Conservation (phyloP, 1,284 basidiomycete species). For the Cryptococcus deneoformans region DNA sequence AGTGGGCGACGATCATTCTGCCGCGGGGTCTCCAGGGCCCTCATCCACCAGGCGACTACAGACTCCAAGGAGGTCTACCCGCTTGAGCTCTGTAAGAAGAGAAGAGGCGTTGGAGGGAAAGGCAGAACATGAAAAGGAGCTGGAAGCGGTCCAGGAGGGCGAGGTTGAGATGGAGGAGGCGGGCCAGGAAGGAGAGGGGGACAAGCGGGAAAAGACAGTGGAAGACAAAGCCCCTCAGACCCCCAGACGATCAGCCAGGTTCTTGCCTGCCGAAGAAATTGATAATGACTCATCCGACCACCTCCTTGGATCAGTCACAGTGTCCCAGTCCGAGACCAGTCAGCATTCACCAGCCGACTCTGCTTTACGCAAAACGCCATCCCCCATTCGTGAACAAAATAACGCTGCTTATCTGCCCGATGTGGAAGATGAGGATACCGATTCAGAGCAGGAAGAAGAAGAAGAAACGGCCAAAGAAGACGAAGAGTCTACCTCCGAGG, state of each 20-base stretch:
- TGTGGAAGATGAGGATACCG: conserved; percentile 8
- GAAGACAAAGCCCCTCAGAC: no score
- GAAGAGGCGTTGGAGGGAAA: background rate
- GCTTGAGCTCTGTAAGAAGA: no score
- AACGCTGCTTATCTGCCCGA: background rate
- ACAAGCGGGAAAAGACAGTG: background rate
- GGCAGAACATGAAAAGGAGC: background rate
- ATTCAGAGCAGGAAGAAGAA: background rate
- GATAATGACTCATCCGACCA: no score
- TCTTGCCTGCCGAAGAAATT: no score
- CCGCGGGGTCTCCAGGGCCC: no score
- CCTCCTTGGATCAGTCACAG: no score
- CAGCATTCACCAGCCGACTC: background rate
- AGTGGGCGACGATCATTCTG: background rate
- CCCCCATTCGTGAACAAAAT: background rate
- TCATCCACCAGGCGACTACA: no score
- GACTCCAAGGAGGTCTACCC: no score
- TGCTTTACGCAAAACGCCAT: background rate
- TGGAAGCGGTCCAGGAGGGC: background rate
- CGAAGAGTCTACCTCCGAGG: background rate
- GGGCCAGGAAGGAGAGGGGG: background rate
- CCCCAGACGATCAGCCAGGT: no score
- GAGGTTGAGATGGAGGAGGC: conserved; percentile 1
- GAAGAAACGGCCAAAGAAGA: background rate
- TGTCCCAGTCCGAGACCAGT: background rate